These are phyloP conservation scores for Kockovaella imperatae DNA, from an alignment of 768 basidiomycete species.

Conservation along the genomic window DNA sequence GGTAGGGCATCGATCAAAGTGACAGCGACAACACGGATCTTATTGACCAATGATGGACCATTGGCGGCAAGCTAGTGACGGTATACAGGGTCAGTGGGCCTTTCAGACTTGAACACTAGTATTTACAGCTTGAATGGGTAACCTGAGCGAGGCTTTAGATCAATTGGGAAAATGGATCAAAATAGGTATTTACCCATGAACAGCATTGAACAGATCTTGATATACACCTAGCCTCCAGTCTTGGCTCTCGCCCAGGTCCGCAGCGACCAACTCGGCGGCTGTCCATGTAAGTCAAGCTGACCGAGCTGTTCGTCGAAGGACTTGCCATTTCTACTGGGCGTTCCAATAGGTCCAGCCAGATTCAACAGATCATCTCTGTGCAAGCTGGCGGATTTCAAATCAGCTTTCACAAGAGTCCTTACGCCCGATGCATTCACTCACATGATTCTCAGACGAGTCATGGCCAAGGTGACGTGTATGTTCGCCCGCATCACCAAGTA, in stretches of 20 bases:
- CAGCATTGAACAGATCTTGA: conserved; percentile 26
- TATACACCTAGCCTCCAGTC: conserved; percentile 23
- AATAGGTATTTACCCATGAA: conserved; percentile 13
- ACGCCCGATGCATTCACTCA: conserved; percentile 4
- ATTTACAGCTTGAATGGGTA: conserved; percentile 20
- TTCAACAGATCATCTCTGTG: conserved; percentile 26
- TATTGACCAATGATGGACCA: conserved; percentile 25
- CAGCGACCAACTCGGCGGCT: conserved; percentile 21
- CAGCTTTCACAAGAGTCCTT: background rate
- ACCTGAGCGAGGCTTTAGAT: conserved; percentile 1
- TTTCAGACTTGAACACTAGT: too few relatives aligned
- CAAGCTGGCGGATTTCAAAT: conserved; percentile 1
- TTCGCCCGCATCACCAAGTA: conserved; percentile 25
- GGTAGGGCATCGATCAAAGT: conserved; percentile 26
- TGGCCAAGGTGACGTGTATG: conserved; percentile 31
- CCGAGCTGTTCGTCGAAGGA: background rate
- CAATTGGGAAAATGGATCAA: background rate
- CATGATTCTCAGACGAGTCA: conserved; percentile 28
- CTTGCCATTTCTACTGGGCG: conserved; percentile 14
- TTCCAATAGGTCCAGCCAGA: conserved; percentile 13
- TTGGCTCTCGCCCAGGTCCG: conserved; percentile 17
- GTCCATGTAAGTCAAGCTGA: background rate
- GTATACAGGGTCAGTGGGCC: too few relatives aligned
- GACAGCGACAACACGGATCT: conserved; percentile 25
- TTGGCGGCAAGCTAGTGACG: conserved; percentile 28